Percentiles rank a stretch among this genome's conserved stretches.
Evolutionary conservation across 2,329 filamentous ascomycete species (phyloP).

Genomic region (Lizonia empirigonia): DNA sequence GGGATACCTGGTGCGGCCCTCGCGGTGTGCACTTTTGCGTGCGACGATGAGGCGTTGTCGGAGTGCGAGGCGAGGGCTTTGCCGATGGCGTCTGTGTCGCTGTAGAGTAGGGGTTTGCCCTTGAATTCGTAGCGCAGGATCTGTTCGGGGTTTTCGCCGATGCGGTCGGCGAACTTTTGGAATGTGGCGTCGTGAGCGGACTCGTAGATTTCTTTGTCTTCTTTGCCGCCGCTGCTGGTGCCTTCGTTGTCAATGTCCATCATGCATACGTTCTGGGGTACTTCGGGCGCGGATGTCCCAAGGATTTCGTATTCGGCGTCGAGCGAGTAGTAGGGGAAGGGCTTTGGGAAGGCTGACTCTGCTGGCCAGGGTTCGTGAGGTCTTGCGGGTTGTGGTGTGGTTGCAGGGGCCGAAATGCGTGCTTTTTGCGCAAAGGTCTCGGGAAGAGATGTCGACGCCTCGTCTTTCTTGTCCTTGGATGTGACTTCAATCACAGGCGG

Average conservation of each 20-base stretch:
- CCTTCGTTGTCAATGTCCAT: constrained; percentile 48
- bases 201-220: constrained; percentile 57
- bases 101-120: constrained; percentile 71
- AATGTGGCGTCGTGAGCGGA: constrained; percentile 56
- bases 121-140: constrained; percentile 57
- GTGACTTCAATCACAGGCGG: constrained; percentile 25
- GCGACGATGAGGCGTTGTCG: constrained; percentile 33
- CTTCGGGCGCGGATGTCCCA: constrained; percentile 60
- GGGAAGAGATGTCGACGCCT: constrained; percentile 62
- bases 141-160: constrained; percentile 58
- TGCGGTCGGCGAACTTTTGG: constrained; percentile 58
- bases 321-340: constrained; percentile 78
- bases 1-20: constrained; percentile 62
- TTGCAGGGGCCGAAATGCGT: constrained; percentile 54
- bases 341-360: constrained; percentile 64
- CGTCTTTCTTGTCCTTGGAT: constrained; percentile 28
- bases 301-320: constrained; percentile 94
- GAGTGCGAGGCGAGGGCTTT: constrained; percentile 58
- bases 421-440: constrained; percentile 77
- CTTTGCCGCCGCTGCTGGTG: constrained; percentile 41
- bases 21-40: constrained; percentile 37
- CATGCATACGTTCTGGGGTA: constrained; percentile 55
- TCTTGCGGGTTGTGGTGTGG: constrained; percentile 35
- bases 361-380: constrained; percentile 77
- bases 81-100: constrained; percentile 75